Base-by-base conservation (phyloP, 345 rosid genomes). In the Gossypium longicalyx region DNA sequence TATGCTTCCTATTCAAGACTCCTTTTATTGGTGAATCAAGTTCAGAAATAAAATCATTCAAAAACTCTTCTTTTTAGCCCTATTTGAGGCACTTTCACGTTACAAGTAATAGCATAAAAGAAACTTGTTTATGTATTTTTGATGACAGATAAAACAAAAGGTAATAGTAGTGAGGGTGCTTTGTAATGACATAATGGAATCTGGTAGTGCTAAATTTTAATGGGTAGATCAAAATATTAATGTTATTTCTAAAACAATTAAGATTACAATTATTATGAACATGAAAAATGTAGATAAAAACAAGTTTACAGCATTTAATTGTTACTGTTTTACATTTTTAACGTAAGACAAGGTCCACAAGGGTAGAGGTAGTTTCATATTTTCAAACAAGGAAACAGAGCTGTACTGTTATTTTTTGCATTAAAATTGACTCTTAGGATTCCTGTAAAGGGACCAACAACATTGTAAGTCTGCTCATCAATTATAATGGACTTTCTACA, bases 381-480 rank as follows among this genome's bases (percentile, higher is more conserved):
- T 7, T 49, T 53, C 48, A 4, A 29, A 19, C 61, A 20, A 56
- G 17, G 25, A 53, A 53, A 27, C 61, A 70, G 16, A 51, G 4
- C 8, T 25, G 52, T 16, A 23, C 13, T 17, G 58, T 17, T 52
- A n/a, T 68, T 15, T 49, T 49, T 8, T 20, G 44, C 47, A 53
- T 29, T 4, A 70, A 25, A 41, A 38, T 17, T 54, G 22, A 70
- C 34, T 34, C 63, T 71, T 56, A 56, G 51, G 74, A 71, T 71
- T 71, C 74, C 34, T 54, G 22, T 12, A 29, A 68, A 68, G 43
- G 57, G 72, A 68, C 63, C 64, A 60, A 19, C 60, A 23, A 25
- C 41, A 10, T 23, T 25, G 64, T 10, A 27, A 49, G 59, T 27
- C 22, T 49, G 59, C 23, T 27, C 45, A 49, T 69, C 17, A 69